Conservation (phyloP, 2,329 filamentous ascomycete genomes). For the Fusarium pininemorale region DNA sequence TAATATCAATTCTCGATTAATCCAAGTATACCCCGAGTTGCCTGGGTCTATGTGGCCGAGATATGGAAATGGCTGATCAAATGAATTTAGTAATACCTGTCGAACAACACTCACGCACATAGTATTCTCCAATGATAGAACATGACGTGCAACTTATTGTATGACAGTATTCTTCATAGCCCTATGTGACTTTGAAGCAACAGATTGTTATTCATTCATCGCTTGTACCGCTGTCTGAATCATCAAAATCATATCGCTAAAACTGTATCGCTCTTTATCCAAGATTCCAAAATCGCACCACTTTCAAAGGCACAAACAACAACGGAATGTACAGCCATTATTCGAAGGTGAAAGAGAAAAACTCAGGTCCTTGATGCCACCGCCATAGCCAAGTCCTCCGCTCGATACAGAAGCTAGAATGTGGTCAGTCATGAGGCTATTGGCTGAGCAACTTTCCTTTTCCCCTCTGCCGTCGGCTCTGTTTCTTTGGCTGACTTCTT, state of each 20-base stretch:
- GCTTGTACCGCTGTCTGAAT: not conserved
- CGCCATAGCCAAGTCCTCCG: not conserved
- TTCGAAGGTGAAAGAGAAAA: not conserved
- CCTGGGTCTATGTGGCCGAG: not conserved
- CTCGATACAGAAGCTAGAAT: not conserved
- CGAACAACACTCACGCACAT: not conserved
- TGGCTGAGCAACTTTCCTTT: not conserved
- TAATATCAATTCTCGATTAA: not conserved
- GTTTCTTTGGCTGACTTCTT: not conserved
- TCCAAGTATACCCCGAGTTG: not conserved
- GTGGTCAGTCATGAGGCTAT: not conserved
- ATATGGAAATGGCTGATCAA: not conserved
- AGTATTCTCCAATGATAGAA: not conserved
- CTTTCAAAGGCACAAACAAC: not conserved
- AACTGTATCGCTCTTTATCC: constrained; percentile 11
- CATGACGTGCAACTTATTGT: not conserved
- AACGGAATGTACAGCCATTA: not conserved
- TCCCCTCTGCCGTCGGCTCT: not conserved
- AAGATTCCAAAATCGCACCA: not conserved
- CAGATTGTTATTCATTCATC: not conserved
- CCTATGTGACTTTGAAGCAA: not conserved
- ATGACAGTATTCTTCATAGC: not conserved
- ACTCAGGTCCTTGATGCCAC: not conserved
- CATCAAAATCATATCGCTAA: constrained; percentile 3
- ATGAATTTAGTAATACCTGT: not conserved